Evolutionary conservation across 306 rosid genomes (phyloP).

Genomic region (Corylus heterophylla): DNA sequence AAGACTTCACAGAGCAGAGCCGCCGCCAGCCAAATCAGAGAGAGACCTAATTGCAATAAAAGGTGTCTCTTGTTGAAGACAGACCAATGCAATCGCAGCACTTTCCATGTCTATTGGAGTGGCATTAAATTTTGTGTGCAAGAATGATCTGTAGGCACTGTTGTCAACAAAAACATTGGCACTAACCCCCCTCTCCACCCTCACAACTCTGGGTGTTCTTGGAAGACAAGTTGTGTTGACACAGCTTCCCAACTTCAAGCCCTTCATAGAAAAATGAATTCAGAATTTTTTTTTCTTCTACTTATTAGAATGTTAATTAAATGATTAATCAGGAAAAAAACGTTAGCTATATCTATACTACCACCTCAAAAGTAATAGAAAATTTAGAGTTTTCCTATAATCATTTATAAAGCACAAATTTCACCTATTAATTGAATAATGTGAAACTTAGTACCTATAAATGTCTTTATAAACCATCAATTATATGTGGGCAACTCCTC

Average conservation of each 20-base stretch:
- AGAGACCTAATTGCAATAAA: constrained; percentile 63
- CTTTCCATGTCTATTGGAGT: constrained; percentile 75
- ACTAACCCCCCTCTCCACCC: constrained; percentile 58
- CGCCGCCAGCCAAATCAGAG: constrained; percentile 82
- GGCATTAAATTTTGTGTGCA: constrained; percentile 50
- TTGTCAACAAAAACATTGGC: constrained; percentile 69
- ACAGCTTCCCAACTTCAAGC: constrained; percentile 47
- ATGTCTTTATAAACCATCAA: no score
- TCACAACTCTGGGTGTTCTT: constrained; percentile 46
- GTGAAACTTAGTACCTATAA: no score
- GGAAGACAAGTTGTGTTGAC: constrained; percentile 63
- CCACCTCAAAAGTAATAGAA: no score
- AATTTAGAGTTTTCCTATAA: no score
- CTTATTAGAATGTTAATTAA: no score
- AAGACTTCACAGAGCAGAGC: constrained; percentile 54
- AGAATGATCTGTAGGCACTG: constrained; percentile 53
- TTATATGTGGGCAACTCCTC: no score
- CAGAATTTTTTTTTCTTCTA: neutral
- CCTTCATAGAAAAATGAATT: constrained; percentile 21
- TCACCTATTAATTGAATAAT: no score
- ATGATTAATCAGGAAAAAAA: no score
- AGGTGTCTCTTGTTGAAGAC: constrained; percentile 51
- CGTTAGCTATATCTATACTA: no score
- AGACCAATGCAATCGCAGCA: constrained; percentile 64
- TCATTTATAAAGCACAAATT: no score